Conservation (phyloP, 140 eudicot species). For the Senecio squalidus region DNA sequence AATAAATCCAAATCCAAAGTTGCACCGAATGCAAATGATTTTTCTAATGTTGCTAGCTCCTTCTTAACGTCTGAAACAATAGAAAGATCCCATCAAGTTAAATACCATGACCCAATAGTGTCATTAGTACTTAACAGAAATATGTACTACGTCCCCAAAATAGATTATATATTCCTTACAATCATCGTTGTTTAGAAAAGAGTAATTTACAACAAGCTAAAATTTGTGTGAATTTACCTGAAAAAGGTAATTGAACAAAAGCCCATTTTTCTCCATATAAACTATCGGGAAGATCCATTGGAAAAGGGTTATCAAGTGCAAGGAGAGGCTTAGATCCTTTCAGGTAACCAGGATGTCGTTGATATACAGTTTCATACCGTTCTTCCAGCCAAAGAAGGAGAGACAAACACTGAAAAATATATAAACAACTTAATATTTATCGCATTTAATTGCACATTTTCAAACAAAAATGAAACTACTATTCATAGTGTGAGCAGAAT, state of each 20-base stretch:
- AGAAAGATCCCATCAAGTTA: neutral
- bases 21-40: slow-evolving; percentile 69
- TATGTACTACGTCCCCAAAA: neutral
- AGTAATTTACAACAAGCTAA: neutral
- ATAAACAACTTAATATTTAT: no score
- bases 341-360: slow-evolving; percentile 84
- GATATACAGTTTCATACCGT: slow-evolving; percentile 80
- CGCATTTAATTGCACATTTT: neutral
- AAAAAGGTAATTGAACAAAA: slow-evolving; percentile 87
- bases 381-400: slow-evolving; percentile 96
- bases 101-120: neutral
- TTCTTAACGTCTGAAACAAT: slow-evolving; percentile 60
- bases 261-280: slow-evolving; percentile 97
- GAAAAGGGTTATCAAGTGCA: slow-evolving; percentile 92
- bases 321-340: slow-evolving; percentile 89
- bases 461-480: slow-evolving; percentile 5
- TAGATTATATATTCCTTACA: neutral
- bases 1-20: slow-evolving; percentile 79
- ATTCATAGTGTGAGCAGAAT: neutral
- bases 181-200: neutral
- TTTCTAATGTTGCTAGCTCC: slow-evolving; percentile 57
- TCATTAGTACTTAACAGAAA: neutral
- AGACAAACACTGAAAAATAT: slow-evolving; percentile 61
- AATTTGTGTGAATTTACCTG: slow-evolving; percentile 44
- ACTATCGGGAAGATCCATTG: slow-evolving; percentile 90